Base-by-base conservation (phyloP, 108 stramenopile species). In the Stephanodiscus minutulus region DNA sequence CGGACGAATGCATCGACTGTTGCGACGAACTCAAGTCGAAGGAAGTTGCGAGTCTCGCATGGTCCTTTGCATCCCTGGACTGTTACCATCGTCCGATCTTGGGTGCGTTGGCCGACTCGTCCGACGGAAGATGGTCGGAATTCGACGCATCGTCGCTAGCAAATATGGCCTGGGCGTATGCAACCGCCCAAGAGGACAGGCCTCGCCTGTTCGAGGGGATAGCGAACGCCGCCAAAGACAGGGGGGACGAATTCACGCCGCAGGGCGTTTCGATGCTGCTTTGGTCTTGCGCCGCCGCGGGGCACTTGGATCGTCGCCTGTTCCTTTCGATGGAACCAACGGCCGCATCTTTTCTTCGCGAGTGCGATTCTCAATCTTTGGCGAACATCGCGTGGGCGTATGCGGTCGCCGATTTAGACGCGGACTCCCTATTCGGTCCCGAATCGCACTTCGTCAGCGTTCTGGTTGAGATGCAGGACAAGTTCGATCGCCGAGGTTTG, bases 301-400 rank as follows among this genome's bases (percentile, higher is more conserved):
- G 75, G 25, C 46, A 62, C 47, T 35, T 57, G 13, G 62, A 80
- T 41, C 46, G 47, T 41, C 29, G 27, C 17, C 48, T 80, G 22
- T 80, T 80, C 59, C 61, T 52, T 48, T 68, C 72, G 49, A 43
- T 80, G 52, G 62, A 70, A 53, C 41, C 48, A 17, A 31, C 50
- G 24, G 73, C 73, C 29, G 18, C 36, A 29, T 15, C 13, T 46
- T 50, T 64, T 29, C 64, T 83, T 29, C 24, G 68, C n/a, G 67
- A 80, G 35, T 68, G 60, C 31, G 59, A 27, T 9, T 60, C 70
- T 58, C 83, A 79, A 58, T 60, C 70, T n/a, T 61, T 83, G 37
- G 68, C 83, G 25, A 83, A 80, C 37, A 64, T 79, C 35, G 78
- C 79, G 1, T 83, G 78, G 83, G 74, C 79, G 2, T 80, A 73